phyloP scores from a whole-genome alignment of 2,329 filamentous ascomycete genomes.

The Stemphylium lycopersici region DNA sequence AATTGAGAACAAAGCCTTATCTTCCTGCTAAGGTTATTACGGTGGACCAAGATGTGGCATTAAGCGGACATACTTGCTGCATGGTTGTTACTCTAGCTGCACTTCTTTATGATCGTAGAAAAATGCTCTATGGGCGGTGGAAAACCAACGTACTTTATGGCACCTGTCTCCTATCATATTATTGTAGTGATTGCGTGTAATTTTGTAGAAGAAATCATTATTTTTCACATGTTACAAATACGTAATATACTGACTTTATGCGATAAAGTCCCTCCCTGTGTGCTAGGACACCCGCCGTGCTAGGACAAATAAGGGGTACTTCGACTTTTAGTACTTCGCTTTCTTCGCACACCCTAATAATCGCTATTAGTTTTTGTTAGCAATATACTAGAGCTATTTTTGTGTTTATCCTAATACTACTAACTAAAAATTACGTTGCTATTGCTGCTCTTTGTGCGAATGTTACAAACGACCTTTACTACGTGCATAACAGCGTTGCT shows the following conservation, averaged over 20 bases:
- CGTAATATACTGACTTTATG: not conserved
- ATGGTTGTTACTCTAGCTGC: too few relatives aligned
- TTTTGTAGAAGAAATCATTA: not conserved
- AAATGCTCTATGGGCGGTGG: too few relatives aligned
- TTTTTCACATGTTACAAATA: not conserved
- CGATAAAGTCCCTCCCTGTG: constrained; percentile 1
- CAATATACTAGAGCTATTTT: constrained; percentile 1
- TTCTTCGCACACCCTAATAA: constrained; percentile 4
- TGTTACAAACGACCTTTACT: constrained; percentile 3
- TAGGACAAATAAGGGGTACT: constrained; percentile 9
- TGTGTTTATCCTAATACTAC: not conserved
- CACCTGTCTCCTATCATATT: not conserved
- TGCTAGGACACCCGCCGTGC: constrained; percentile 5
- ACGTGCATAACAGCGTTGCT: too few relatives aligned
- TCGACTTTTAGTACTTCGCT: too few relatives aligned
- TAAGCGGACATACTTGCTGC: not conserved
- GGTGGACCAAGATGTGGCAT: not conserved
- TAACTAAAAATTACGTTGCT: constrained; percentile 8
- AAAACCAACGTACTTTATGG: not conserved
- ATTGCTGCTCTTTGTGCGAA: constrained; percentile 6
- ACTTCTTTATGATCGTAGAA: too few relatives aligned
- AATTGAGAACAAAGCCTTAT: not conserved
- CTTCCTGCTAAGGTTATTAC: not conserved
- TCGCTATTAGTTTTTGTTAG: constrained; percentile 7
- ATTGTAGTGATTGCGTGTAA: not conserved